These are phyloP conservation scores for Paragyromitra xinjiangensis DNA, from an alignment of 495 filamentous ascomycete species.

Conservation along the genomic window DNA sequence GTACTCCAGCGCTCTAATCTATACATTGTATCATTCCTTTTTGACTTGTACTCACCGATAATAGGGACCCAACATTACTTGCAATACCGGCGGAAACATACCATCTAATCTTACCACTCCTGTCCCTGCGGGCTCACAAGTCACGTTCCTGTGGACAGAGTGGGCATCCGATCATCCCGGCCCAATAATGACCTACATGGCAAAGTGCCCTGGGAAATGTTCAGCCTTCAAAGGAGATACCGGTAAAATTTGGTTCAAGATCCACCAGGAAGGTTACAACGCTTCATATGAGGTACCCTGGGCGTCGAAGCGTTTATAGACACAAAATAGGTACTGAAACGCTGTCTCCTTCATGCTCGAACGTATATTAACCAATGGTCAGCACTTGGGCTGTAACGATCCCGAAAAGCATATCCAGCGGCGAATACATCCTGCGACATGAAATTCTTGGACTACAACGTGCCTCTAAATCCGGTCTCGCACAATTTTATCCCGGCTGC, in stretches of 20 bases:
- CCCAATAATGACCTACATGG: conserved; percentile 72
- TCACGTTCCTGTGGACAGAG: conserved; percentile 45
- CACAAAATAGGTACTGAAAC: conserved; percentile 63
- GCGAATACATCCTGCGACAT: conserved; percentile 82
- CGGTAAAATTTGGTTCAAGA: conserved; percentile 70
- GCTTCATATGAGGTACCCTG: conserved; percentile 55
- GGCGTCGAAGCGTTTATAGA: conserved; percentile 58
- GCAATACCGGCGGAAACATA: conserved; percentile 68
- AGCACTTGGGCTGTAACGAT: conserved; percentile 75
- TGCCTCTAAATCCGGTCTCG: conserved; percentile 67
- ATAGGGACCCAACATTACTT: conserved; percentile 69
- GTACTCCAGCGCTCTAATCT: background rate
- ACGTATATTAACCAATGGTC: conserved; percentile 69
- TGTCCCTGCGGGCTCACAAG: conserved; percentile 61
- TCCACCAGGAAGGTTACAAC: conserved; percentile 66
- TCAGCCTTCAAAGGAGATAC: conserved; percentile 75
- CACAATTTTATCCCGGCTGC: conserved; percentile 82
- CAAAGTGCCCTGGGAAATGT: conserved; percentile 76
- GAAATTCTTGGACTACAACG: conserved; percentile 82
- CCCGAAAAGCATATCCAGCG: conserved; percentile 69
- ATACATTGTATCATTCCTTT: background rate
- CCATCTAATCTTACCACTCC: conserved; percentile 65
- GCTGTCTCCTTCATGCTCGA: conserved; percentile 69
- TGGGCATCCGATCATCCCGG: conserved; percentile 54
- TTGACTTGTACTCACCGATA: background rate